Evolutionary conservation across 306 rosid genomes (phyloP), one percentile per base, ranked within the genome.

Genomic region (Trifolium dubium): DNA sequence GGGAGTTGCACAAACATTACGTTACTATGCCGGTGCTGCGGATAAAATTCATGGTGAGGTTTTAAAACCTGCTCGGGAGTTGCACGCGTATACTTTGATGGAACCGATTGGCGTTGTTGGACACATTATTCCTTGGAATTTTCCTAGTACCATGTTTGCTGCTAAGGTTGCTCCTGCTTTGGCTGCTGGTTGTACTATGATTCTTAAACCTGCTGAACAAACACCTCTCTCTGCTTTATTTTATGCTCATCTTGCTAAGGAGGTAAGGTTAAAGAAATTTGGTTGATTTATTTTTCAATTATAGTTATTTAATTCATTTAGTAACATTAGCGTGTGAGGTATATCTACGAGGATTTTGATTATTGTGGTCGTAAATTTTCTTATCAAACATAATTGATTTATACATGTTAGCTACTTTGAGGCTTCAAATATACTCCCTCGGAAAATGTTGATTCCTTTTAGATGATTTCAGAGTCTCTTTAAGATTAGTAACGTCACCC

Each of bases 111-210:
- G 98, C 2, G 96, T 93, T 28, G 92, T 89, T 3, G 98, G 92
- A 43, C 96, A 82, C 82, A 90, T 93, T n/a, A 79, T 93, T 54
- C 98, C 98, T 0, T 93, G 98, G 98, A 93, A 93, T 58, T 87
- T 89, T 37, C 98, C 98, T 0, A 80, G 77, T 28, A 51, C 59
- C 46, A 65, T 90, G 88, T 82, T 90, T 51, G 65, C 81, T 32
- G 13, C 61, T 2, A 93, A 93, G 87, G 88, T 69, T 6, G 55
- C 81, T 80, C 98, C 98, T 6, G 55, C 98, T 60, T 84, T 93
- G 47, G 97, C 98, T 10, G 92, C 91, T 4, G 98, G 98, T 19
- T 93, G 98, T 84, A 91, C 98, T 18, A 83, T 93, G 89, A 53
- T 93, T 63, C 61, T 89, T 64, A 93, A 93, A 63, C 98, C 98